phyloP scores from a whole-genome alignment of 352 stramenopile species.

The Pythium chondricola region DNA sequence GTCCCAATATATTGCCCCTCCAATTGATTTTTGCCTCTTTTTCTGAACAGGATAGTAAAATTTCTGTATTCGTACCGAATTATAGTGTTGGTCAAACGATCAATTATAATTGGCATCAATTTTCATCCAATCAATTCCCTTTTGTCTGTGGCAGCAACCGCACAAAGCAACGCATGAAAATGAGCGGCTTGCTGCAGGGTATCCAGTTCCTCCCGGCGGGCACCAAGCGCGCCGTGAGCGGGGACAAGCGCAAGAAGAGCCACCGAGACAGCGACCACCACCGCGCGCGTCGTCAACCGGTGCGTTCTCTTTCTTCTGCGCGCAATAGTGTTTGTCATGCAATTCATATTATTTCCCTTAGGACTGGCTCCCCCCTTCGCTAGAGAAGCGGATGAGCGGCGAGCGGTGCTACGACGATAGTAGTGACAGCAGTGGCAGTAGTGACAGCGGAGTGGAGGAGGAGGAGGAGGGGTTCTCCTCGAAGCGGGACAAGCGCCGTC shows the following conservation, averaged over 20 bases:
- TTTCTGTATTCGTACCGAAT: no score
- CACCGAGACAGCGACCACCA: not conserved
- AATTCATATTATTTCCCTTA: no score
- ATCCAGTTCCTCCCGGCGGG: conserved; percentile 58
- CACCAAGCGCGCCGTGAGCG: conserved; percentile 12
- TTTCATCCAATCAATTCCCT: no score
- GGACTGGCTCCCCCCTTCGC: conserved; percentile 37
- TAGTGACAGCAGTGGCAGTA: conserved; percentile 3
- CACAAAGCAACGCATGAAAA: no score
- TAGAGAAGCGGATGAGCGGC: conserved; percentile 28
- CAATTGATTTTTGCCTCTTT: no score
- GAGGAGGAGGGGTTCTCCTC: conserved; percentile 18
- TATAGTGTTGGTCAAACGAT: no score
- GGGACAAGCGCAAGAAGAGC: conserved; percentile 19
- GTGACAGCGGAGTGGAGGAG: conserved; percentile 1
- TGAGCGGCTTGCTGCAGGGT: conserved; percentile 45
- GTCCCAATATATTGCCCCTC: no score
- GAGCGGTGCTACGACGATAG: conserved; percentile 1
- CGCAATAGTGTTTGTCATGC: not conserved
- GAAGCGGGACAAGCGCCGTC: conserved; percentile 22
- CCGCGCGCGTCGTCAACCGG: conserved; percentile 17
- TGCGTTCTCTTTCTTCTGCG: conserved; percentile 1
- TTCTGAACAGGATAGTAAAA: no score
- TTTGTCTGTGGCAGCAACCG: no score
- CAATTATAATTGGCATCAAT: no score